Base-by-base conservation (phyloP, 1,284 basidiomycete species). In the Rhodotorula sp. region DNA sequence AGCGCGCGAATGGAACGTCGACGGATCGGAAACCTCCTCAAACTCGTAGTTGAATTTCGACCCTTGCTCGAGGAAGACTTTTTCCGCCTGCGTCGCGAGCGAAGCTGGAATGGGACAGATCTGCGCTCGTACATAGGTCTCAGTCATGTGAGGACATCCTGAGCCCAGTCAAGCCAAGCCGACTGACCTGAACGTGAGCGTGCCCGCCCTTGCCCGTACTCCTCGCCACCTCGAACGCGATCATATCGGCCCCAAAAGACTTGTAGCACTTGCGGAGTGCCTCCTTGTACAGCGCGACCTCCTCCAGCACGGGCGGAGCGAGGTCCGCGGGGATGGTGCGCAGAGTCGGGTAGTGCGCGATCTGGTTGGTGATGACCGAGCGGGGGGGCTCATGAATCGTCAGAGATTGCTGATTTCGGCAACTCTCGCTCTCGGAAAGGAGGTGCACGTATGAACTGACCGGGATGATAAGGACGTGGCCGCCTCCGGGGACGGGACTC, bases 221-320 rank as follows among this genome's bases (percentile, higher is more conserved):
- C 59, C 93, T 86, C 19, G 89, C 91, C n/a, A 97, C 88, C 81
- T 97, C 94, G 78, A 95, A 97, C 56, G 87, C 84, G 48, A 97
- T 89, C 23, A 89, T 85, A 0, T 85, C 86, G 12, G 87, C 86
- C 45, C 84, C 85, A 79, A 91, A 85, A 75, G 88, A 86, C 5
- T 87, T 88, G 78, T 89, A 97, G 79, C 91, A 85, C 7, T 84
- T 81, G 63, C 85, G 85, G 8, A 97, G 84, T 14, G 91, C 88
- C 3, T 85, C 83, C 79, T 95, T 95, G 83, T 91, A 93, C 85
- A 85, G 86, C 74, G 89, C 87, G 1, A 93, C 88, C 81, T 98
- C 94, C 28, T 88, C 84, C 21, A 91, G 78, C 68, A 97, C 91
- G 2, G 90, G 87, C 15, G 84, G 83, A 0, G 88, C 86, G 50